Evolutionary conservation across 169 alveolate species (phyloP), one percentile per base, ranked within the genome.

Genomic region (Cryptosporidium tyzzeri): DNA sequence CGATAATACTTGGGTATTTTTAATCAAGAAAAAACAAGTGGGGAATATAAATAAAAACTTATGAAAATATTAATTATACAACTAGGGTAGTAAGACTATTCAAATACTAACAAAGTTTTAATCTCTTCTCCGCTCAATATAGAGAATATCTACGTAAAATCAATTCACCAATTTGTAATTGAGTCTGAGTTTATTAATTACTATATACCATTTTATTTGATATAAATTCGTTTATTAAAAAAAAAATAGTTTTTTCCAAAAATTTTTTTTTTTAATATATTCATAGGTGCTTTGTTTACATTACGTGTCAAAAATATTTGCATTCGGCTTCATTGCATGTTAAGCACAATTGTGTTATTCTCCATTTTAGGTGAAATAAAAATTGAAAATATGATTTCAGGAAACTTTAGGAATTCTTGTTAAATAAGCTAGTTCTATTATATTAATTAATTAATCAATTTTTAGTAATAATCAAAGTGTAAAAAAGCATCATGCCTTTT

Each of bases 401-500:
- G 18, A 14, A 48, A 48, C 5, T 48, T 1, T 48, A 12, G 18
- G 2, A 1, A 48, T 45, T 45, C 21, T 14, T 48, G 5, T 48
- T 48, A 0, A 48, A 14, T 48, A 16, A 48, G n/a, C 14, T 45
- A 45, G 3, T 53, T 35, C n/a, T 33, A 48, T 14, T 14, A 3
- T 14, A 16, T 48, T 48, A 48, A 10, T 55, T 37, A 41, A 16
- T 48, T 48, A 48, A 10, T 55, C 1, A 41, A 31, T 41, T 3
- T 0, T 23, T 53, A 55, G 61, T 73, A 73, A 37, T 73, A 73
- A 23, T 73, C 86, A 33, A 73, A 26, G 45, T 80, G 75, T 23
- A 80, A 51, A 48, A 80, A 59, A 21, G 89, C 74, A 65, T 80
- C 89, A 39, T 80, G 89, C 16, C 68, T 80, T 41, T 80, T 80